Conservation (phyloP, 2,329 filamentous ascomycete genomes). For the Bipolaris zeicola region DNA sequence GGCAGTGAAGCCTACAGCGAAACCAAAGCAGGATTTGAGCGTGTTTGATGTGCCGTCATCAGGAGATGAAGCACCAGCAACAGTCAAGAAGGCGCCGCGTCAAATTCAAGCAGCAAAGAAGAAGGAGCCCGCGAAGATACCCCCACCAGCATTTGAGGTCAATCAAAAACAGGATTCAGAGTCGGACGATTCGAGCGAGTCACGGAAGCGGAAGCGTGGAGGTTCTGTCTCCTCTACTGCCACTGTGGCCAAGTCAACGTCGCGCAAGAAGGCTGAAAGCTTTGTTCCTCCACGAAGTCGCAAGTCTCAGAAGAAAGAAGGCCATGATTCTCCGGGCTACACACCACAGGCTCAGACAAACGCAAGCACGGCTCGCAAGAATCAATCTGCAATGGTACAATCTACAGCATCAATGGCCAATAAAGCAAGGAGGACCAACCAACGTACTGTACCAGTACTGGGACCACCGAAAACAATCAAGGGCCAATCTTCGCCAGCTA, state of each 20-base stretch:
- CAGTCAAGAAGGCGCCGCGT: constrained; percentile 23
- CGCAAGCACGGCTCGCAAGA: background rate
- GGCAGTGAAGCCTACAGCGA: constrained; percentile 4
- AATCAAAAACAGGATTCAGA: constrained; percentile 21
- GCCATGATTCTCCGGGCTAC: constrained; percentile 24
- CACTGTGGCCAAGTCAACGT: constrained; percentile 12
- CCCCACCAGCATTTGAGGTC: background rate
- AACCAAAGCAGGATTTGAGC: constrained; percentile 15
- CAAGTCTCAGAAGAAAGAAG: constrained; percentile 37
- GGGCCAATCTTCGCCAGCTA: constrained; percentile 42
- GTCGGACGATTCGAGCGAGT: constrained; percentile 38
- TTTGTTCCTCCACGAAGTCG: constrained; percentile 26
- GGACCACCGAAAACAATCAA: constrained; percentile 28
- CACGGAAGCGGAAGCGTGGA: constrained; percentile 41
- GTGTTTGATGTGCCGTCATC: constrained; percentile 37
- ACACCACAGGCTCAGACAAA: background rate
- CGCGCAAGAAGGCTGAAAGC: constrained; percentile 11
- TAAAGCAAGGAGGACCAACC: constrained; percentile 37
- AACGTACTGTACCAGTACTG: constrained; percentile 27
- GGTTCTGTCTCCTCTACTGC: constrained; percentile 25
- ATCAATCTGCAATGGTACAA: constrained; percentile 1
- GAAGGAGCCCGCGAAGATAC: constrained; percentile 15
- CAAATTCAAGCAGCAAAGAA: constrained; percentile 12
- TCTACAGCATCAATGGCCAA: constrained; percentile 16
- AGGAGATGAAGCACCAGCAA: constrained; percentile 30